Conservation (phyloP, 805 yeast genomes). For the Kodamaea hsintzibuensis region DNA sequence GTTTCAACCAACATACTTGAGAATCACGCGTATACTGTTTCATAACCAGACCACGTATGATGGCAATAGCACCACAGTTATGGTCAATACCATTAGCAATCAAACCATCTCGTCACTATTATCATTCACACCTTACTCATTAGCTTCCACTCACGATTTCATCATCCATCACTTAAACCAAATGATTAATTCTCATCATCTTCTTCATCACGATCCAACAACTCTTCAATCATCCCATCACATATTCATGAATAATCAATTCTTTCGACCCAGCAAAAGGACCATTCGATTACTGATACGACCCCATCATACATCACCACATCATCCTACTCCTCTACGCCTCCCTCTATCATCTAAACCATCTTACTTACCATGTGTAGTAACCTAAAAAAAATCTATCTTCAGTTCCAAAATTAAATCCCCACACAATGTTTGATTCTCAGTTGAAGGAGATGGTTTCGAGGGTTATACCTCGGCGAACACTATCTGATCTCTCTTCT, state of each 20-base stretch:
- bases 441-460: constrained; percentile 2
- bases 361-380: background rate
- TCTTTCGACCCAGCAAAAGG: background rate
- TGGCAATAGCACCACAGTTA: background rate
- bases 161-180: too few relatives aligned
- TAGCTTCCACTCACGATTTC: too few relatives aligned
- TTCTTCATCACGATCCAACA: background rate
- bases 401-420: background rate
- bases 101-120: background rate
- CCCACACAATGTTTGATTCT: background rate
- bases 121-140: background rate
- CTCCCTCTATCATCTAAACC: background rate
- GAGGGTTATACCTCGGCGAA: constrained; percentile 12
- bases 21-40: too few relatives aligned
- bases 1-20: too few relatives aligned
- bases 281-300: too few relatives aligned
- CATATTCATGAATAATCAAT: background rate
- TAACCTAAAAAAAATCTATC: background rate
- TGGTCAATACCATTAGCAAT: background rate
- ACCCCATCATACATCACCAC: background rate
- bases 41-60: too few relatives aligned
- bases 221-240: background rate
- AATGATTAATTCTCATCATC: background rate
- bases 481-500: constrained; percentile 11
- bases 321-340: background rate